Conservation (phyloP, 2,329 filamentous ascomycete species). For the Aspergillus ruber region DNA sequence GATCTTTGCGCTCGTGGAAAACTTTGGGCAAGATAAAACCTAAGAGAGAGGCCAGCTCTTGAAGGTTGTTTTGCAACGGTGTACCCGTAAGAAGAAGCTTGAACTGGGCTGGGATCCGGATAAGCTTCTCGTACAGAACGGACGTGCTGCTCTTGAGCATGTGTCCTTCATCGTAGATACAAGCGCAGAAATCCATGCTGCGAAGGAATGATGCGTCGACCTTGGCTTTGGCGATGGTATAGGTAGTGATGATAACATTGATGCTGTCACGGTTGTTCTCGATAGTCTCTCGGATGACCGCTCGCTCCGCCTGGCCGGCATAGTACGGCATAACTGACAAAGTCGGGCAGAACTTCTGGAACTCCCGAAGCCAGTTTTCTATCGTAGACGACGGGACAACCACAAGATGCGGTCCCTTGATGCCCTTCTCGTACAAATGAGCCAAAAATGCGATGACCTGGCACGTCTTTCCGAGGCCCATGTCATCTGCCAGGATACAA, state of each 20-base stretch:
- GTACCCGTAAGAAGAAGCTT: constrained; percentile 84
- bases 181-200: constrained; percentile 51
- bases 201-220: constrained; percentile 59
- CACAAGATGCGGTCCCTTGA: constrained; percentile 69
- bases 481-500: constrained; percentile 92
- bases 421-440: constrained; percentile 65
- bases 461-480: constrained; percentile 92
- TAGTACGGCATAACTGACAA: constrained; percentile 68
- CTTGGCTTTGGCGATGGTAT: constrained; percentile 58
- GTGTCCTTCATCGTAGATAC: constrained; percentile 91
- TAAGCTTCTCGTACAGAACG: constrained; percentile 70
- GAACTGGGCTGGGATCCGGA: constrained; percentile 72
- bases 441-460: constrained; percentile 91
- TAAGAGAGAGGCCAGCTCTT: constrained; percentile 82
- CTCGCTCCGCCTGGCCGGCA: constrained; percentile 61
- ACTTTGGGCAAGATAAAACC: constrained; percentile 89
- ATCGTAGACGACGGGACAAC: constrained; percentile 90
- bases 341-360: constrained; percentile 74
- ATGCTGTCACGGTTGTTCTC: constrained; percentile 58
- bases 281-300: constrained; percentile 60
- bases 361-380: constrained; percentile 93
- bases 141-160: constrained; percentile 84
- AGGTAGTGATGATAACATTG: constrained; percentile 66
- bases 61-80: constrained; percentile 90
- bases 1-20: constrained; percentile 69